Base-by-base conservation (phyloP, 2,329 filamentous ascomycete genomes). In the Stachybotrys elegans region DNA sequence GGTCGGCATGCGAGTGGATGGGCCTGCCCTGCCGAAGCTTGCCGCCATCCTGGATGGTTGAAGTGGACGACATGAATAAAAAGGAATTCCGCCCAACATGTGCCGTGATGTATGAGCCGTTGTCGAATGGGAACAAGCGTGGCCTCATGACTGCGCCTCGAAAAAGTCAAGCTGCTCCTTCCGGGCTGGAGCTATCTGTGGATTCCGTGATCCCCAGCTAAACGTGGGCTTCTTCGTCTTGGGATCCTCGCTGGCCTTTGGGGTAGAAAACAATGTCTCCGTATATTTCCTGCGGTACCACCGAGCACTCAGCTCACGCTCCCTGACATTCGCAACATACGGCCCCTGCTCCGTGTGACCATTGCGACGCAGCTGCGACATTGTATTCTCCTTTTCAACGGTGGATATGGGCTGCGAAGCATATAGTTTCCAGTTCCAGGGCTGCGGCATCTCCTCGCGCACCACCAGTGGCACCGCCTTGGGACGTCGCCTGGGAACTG, bases 1-100 rank as follows among this genome's bases (percentile, higher is more conserved):
- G 87, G 76, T 88, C 14, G 79, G 79, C 3, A 82, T 92, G 79
- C 76, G 87, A 25, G 81, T 90, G 2, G 85, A 90, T 46, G 78
- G 82, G 4, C 78, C 85, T 14, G 77, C 67, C 1, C 58, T 92
- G 63, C 67, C 61, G 22, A 82, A 76, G 66, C 60, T 91, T 56
- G 83, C 79, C 9, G 60, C 57, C 14, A 51, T 76, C 52, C 51
- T 60, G 27, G 58, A 66, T 38, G 22, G 35, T 35, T n/a, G 17
- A 13, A 29, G 19, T 8, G 31, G 32, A 23, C 14, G 17, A 8
- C 9, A n/a, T 20, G 23, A 25, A 36, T 37, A 27, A 19, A 48
- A n/a, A 5, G 5, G 11, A 13, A 13, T 5, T 32, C 14, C 14
- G 17, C 29, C 11, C 14, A 32, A 32, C 17, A n/a, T n/a, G n/a